Evolutionary conservation across 78 protist species (phyloP).

Genomic region (Dictyostelium firmibasis): DNA sequence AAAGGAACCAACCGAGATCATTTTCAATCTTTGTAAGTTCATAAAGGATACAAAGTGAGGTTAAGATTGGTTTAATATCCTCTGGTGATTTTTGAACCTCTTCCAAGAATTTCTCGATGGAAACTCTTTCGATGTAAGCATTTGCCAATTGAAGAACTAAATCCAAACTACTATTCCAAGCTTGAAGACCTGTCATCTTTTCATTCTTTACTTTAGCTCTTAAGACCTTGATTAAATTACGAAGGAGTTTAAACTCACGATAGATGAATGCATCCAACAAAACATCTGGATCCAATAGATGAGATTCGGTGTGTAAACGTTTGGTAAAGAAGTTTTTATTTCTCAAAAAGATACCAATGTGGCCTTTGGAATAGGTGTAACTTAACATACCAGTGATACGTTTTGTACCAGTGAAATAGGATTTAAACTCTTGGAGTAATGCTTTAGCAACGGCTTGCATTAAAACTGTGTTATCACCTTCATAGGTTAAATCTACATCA

Average conservation of each 20-base stretch:
- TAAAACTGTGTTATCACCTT: conserved; percentile 83
- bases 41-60: conserved; percentile 31
- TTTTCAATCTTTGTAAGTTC: conserved; percentile 66
- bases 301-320: conserved; percentile 53
- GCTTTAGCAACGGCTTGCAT: conserved; percentile 78
- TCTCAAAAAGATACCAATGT: conserved; percentile 67
- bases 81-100: conserved; percentile 31
- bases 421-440: conserved; percentile 56
- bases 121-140: conserved; percentile 72
- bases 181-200: conserved; percentile 60
- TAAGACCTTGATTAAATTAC: conserved; percentile 10
- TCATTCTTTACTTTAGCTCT: conserved; percentile 36
- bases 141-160: conserved; percentile 34
- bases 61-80: conserved; percentile 28
- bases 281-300: conserved; percentile 58
- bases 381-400: conserved; percentile 67
- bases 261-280: conserved; percentile 73
- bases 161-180: conserved; percentile 55
- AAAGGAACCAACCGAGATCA: conserved; percentile 75
- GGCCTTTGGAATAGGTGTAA: conserved; percentile 76
- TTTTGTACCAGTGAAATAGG: conserved; percentile 65
- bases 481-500: conserved; percentile 81
- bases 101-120: conserved; percentile 73
- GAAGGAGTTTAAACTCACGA: conserved; percentile 59
- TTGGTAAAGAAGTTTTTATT: conserved; percentile 68